Percentiles rank a stretch among this genome's conserved stretches.
Evolutionary conservation across 805 yeast genomes (phyloP).

Genomic region (Candida anglica): DNA sequence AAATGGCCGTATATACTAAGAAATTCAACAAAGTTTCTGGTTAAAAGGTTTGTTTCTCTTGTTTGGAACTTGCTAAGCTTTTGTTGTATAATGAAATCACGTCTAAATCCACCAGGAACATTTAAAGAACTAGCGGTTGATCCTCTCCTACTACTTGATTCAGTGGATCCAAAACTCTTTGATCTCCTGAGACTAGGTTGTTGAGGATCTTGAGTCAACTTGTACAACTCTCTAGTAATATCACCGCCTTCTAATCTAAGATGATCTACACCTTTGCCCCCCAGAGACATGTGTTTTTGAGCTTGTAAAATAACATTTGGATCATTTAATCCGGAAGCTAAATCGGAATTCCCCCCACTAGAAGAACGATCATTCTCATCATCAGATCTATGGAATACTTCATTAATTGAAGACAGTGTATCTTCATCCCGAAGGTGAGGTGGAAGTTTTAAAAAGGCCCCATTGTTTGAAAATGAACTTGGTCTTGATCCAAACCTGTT

Average conservation of each 20-base stretch:
- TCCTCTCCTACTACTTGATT: conserved; percentile 43
- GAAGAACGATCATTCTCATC: conserved; percentile 17
- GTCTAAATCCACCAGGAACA: conserved; percentile 80
- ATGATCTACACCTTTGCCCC: conserved; percentile 12
- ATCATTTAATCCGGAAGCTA: conserved; percentile 22
- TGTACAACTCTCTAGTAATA: conserved; percentile 47
- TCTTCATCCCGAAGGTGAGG: conserved; percentile 10
- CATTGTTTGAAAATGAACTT: conserved; percentile 11
- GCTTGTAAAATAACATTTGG: conserved; percentile 28
- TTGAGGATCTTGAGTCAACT: conserved; percentile 8
- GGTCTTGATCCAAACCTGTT: conserved; percentile 9
- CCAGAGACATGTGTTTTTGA: conserved; percentile 25
- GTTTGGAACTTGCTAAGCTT: conserved; percentile 21
- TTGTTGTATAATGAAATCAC: conserved; percentile 51
- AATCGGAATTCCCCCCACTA: conserved; percentile 10
- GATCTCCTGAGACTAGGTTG: conserved; percentile 9
- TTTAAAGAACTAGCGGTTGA: conserved; percentile 66
- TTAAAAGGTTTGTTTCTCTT: conserved; percentile 44
- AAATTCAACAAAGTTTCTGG: conserved; percentile 74
- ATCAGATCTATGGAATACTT: conserved; percentile 7
- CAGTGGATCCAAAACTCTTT: conserved; percentile 22
- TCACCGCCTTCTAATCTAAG: conserved; percentile 47
- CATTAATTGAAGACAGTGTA: conserved; percentile 5
- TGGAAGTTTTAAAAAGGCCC: conserved; percentile 15
- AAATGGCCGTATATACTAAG: conserved; percentile 79